These are phyloP conservation scores for Plasmodium berghei DNA, from an alignment of 169 alveolate genomes.

Conservation along the genomic window DNA sequence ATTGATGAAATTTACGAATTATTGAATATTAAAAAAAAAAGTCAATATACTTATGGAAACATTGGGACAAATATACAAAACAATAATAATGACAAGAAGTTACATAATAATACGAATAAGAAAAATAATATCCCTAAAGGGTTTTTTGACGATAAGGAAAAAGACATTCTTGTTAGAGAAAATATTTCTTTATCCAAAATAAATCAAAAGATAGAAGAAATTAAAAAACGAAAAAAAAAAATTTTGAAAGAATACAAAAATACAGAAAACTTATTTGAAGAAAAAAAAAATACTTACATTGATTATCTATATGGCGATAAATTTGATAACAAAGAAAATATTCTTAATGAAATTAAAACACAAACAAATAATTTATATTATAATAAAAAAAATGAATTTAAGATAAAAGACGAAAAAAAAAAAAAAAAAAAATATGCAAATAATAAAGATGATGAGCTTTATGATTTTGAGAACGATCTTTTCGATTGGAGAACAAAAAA, in stretches of 20 bases:
- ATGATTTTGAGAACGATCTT: slow-evolving; percentile 8
- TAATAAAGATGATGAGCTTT: not conserved
- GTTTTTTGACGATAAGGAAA: slow-evolving; percentile 66
- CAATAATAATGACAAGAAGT: not conserved
- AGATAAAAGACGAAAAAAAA: not conserved
- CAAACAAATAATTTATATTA: slow-evolving; percentile 1
- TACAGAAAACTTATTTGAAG: slow-evolving; percentile 38
- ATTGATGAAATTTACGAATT: slow-evolving; percentile 49
- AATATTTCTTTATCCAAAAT: slow-evolving; percentile 32
- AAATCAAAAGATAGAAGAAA: slow-evolving; percentile 45
- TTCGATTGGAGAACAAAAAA: slow-evolving; percentile 64
- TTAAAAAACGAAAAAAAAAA: slow-evolving; percentile 45
- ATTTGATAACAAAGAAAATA: slow-evolving; percentile 49
- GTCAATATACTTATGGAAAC: not conserved
- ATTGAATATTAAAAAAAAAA: slow-evolving; percentile 30
- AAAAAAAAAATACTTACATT: slow-evolving; percentile 44
- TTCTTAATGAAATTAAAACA: slow-evolving; percentile 41
- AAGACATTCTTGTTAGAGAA: slow-evolving; percentile 56
- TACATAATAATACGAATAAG: not conserved
- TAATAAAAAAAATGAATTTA: slow-evolving; percentile 14
- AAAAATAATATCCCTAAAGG: slow-evolving; percentile 49
- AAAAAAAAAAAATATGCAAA: slow-evolving; percentile 4
- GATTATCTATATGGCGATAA: slow-evolving; percentile 68
- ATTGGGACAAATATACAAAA: not conserved
- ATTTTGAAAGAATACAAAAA: slow-evolving; percentile 28